Evolutionary conservation across 768 basidiomycete species (phyloP).

Genomic region (Russula vinacea): DNA sequence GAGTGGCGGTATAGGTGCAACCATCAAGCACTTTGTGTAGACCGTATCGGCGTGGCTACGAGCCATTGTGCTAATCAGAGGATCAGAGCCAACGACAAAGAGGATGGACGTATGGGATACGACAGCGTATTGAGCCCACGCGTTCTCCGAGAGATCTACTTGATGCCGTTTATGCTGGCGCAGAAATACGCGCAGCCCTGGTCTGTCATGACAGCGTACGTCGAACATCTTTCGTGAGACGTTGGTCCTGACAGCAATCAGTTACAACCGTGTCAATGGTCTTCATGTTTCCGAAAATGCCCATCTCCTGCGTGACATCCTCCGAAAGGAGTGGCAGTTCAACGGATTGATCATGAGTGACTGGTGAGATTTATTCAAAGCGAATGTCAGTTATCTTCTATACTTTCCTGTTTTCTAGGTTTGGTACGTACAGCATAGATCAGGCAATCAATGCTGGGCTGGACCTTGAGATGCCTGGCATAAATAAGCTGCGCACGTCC

Average conservation of each 20-base stretch:
- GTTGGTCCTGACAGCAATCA: conserved; percentile 31
- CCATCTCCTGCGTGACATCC: conserved; percentile 48
- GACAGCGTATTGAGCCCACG: conserved; percentile 49
- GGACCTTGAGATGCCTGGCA: conserved; percentile 56
- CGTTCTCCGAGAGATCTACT: conserved; percentile 57
- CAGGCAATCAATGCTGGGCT: conserved; percentile 34
- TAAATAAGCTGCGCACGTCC: conserved; percentile 71
- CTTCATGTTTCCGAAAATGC: conserved; percentile 65
- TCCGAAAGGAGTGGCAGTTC: conserved; percentile 63
- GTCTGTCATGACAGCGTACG: conserved; percentile 57
- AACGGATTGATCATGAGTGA: conserved; percentile 79
- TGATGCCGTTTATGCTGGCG: conserved; percentile 60
- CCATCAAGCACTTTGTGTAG: conserved; percentile 82
- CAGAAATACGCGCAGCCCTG: conserved; percentile 52
- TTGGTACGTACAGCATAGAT: conserved; percentile 53
- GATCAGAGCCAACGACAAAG: conserved; percentile 74
- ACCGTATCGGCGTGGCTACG: neutral
- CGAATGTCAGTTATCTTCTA: neutral
- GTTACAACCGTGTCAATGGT: conserved; percentile 76
- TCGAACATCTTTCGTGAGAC: neutral
- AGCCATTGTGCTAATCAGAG: conserved; percentile 1
- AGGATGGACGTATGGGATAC: conserved; percentile 68
- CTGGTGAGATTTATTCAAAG: conserved; percentile 47
- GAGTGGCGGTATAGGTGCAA: conserved; percentile 66
- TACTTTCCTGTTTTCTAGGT: conserved; percentile 42